Conservation (phyloP, 208 protist species). For the Kentomonas sorsogonicus region DNA sequence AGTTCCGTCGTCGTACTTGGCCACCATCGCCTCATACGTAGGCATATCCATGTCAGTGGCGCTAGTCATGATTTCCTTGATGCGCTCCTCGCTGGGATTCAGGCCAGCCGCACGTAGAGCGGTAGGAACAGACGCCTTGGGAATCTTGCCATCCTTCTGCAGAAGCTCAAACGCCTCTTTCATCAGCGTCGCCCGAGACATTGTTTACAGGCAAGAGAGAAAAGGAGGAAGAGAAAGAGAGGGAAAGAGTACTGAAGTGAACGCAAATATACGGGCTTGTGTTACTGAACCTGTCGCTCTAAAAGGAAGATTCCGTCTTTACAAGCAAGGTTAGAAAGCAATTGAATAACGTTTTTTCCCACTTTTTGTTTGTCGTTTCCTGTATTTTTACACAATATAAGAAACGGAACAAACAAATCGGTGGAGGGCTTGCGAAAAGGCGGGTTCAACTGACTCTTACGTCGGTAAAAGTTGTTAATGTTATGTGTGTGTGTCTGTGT, state of each 20-base stretch:
- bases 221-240: not conserved
- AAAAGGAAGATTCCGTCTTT: too few relatives aligned
- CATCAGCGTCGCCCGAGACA: conserved; percentile 70
- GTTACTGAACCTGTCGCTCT: too few relatives aligned
- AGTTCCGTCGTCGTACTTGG: conserved; percentile 80
- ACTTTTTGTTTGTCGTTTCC: not conserved
- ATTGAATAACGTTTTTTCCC: not conserved
- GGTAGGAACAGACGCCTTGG: conserved; percentile 77
- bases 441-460: too few relatives aligned
- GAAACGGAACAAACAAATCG: not conserved
- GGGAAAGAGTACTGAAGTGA: not conserved
- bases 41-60: conserved; percentile 78
- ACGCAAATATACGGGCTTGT: too few relatives aligned
- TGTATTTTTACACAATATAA: conserved; percentile 4
- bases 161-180: conserved; percentile 88
- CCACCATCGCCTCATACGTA: conserved; percentile 75
- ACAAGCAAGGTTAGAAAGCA: too few relatives aligned
- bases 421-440: too few relatives aligned
- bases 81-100: conserved; percentile 90
- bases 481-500: too few relatives aligned
- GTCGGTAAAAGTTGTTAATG: too few relatives aligned
- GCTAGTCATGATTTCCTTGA: conserved; percentile 82
- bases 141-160: conserved; percentile 87
- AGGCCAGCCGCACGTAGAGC: conserved; percentile 82
- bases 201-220: conserved; percentile 12